Percentiles rank a stretch among this genome's conserved stretches.
These are phyloP conservation scores for Arthrobotrys musiformis DNA, from an alignment of 2,329 filamentous ascomycete genomes.

Conservation along the genomic window DNA sequence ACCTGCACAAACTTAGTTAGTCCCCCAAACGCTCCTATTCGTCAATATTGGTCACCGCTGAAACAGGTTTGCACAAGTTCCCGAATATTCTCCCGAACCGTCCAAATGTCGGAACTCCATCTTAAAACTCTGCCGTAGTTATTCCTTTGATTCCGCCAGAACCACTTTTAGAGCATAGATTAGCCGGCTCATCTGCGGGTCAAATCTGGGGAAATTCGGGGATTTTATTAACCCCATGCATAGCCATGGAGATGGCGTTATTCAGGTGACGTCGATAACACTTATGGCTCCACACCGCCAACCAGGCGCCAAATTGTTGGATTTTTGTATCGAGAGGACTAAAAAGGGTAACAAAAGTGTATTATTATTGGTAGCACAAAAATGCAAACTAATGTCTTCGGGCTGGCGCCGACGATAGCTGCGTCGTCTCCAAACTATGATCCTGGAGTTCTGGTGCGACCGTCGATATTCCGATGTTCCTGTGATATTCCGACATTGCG, in stretches of 20 bases:
- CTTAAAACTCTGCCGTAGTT: constrained; percentile 35
- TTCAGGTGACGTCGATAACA: constrained; percentile 11
- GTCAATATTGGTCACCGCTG: not conserved
- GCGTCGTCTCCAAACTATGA: constrained; percentile 10
- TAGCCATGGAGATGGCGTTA: not conserved
- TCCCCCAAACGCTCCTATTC: not conserved
- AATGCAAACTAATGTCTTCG: constrained; percentile 11
- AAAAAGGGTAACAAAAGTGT: not conserved
- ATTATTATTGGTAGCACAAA: not conserved
- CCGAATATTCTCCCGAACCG: constrained; percentile 53
- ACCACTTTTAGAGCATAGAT: not conserved
- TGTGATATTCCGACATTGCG: constrained; percentile 11
- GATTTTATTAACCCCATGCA: constrained; percentile 38
- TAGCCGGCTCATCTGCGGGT: constrained; percentile 14
- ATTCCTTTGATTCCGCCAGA: constrained; percentile 28
- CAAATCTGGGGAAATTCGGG: constrained; percentile 34
- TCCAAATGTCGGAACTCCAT: constrained; percentile 35
- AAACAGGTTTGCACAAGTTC: not conserved
- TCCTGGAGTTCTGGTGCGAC: not conserved
- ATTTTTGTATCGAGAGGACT: not conserved
- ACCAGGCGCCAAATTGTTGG: not conserved
- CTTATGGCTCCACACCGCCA: not conserved
- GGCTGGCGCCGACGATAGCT: not conserved
- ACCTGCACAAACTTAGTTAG: not conserved
- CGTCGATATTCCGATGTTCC: constrained; percentile 2